Conservation (phyloP, 345 rosid genomes). For the Fremontodendron californicum region DNA sequence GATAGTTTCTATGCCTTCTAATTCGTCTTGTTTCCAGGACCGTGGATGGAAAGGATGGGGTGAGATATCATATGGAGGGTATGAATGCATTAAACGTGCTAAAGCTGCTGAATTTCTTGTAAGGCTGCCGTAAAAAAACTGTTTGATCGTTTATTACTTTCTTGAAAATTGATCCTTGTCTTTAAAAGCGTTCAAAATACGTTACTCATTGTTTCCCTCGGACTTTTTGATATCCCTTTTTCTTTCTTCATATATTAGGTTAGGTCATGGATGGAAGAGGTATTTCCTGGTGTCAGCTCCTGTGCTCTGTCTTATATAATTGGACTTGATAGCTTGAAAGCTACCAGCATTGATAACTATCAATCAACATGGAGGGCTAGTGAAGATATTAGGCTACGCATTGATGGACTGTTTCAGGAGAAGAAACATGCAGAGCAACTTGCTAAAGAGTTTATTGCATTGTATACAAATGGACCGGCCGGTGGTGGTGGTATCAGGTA, state of each 20-base stretch:
- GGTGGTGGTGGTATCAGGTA: constrained; percentile 96
- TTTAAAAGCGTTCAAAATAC: neutral
- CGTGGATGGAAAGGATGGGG: constrained; percentile 99
- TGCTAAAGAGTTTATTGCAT: constrained; percentile 62
- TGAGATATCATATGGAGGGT: constrained; percentile 92
- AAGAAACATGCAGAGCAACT: constrained; percentile 71
- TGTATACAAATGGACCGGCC: constrained; percentile 95
- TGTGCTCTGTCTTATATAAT: constrained; percentile 60
- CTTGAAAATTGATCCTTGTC: neutral
- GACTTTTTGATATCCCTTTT: neutral
- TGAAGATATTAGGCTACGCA: constrained; percentile 67
- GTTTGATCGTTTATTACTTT: constrained; percentile 8
- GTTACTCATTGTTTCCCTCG: constrained; percentile 16
- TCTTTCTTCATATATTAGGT: constrained; percentile 41
- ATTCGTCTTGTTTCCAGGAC: constrained; percentile 40
- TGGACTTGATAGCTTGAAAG: constrained; percentile 87
- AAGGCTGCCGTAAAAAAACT: constrained; percentile 18
- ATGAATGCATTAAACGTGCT: constrained; percentile 64
- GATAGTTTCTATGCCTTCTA: neutral
- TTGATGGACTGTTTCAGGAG: constrained; percentile 75
- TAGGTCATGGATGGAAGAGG: constrained; percentile 88
- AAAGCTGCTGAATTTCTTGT: constrained; percentile 87
- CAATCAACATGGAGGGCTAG: constrained; percentile 22
- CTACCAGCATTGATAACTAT: constrained; percentile 27
- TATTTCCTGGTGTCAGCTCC: constrained; percentile 46